phyloP scores from a whole-genome alignment of 1,139 yeast species.

The Debaryomyces coudertii region DNA sequence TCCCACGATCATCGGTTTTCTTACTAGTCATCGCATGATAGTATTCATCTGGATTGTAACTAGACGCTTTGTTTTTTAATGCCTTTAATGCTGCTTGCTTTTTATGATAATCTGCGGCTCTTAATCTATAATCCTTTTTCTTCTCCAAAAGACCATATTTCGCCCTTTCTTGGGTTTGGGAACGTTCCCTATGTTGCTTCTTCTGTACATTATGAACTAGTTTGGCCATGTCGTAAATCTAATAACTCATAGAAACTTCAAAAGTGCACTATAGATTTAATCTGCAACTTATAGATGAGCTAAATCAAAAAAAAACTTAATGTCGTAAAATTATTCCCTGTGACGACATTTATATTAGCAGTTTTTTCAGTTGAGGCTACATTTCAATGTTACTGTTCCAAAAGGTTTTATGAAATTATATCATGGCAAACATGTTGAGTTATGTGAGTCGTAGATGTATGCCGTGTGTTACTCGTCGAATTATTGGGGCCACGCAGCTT shows the following conservation, averaged over 20 bases:
- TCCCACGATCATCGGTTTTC: constrained; percentile 69
- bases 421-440: constrained; percentile 3
- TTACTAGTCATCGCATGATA: constrained; percentile 86
- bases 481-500: not conserved
- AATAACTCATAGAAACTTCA: not conserved
- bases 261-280: not conserved
- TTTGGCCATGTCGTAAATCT: constrained; percentile 58
- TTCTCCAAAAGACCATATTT: constrained; percentile 86
- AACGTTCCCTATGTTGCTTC: constrained; percentile 92
- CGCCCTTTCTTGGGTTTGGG: constrained; percentile 76
- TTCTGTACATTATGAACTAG: constrained; percentile 89
- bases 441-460: not conserved
- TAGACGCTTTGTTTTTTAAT: constrained; percentile 69
- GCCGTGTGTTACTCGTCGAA: not conserved
- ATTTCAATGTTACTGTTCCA: not conserved
- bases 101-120: constrained; percentile 87
- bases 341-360: constrained; percentile 3
- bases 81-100: constrained; percentile 85
- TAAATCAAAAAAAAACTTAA: constrained; percentile 11
- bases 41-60: constrained; percentile 93
- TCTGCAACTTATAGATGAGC: constrained; percentile 11
- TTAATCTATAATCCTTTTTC: constrained; percentile 88
- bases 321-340: constrained; percentile 9
- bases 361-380: not conserved
- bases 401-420: not conserved